phyloP scores from a whole-genome alignment of 306 rosid species.

The Rosa multiflora region DNA sequence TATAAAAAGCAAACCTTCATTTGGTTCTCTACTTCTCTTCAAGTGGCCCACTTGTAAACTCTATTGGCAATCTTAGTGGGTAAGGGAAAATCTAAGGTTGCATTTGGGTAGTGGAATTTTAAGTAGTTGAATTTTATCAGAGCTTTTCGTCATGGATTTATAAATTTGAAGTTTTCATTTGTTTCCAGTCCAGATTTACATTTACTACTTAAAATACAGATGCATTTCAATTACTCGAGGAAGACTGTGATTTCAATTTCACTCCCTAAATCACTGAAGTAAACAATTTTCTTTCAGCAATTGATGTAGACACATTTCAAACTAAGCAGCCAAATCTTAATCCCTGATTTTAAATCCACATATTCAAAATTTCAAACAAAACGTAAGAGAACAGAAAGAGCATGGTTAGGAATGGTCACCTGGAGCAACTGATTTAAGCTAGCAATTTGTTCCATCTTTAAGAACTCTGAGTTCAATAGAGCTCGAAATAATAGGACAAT shows the following conservation, averaged over 20 bases:
- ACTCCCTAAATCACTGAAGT: neutral
- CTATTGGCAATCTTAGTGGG: neutral
- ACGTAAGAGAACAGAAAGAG: neutral
- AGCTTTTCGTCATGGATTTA: neutral
- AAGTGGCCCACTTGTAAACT: neutral
- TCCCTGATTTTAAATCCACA: neutral
- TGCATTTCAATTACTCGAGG: neutral
- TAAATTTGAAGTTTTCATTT: neutral
- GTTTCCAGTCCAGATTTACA: neutral
- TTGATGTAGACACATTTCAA: neutral
- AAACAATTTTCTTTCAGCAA: neutral
- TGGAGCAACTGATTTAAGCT: conserved; percentile 56
- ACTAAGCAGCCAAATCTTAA: neutral
- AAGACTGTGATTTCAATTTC: neutral
- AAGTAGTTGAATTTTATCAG: neutral
- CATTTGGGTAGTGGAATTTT: neutral
- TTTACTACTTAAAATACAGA: neutral
- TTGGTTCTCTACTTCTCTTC: neutral
- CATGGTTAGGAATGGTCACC: conserved; percentile 39
- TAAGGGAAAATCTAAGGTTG: no score
- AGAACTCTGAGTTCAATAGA: conserved; percentile 49
- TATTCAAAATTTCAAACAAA: neutral
- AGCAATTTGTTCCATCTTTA: conserved; percentile 58
- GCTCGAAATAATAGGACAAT: conserved; percentile 59
- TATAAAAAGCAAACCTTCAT: neutral